Evolutionary conservation across 2,329 filamentous ascomycete genomes (phyloP).

Genomic region (Coniosporium uncinatum): DNA sequence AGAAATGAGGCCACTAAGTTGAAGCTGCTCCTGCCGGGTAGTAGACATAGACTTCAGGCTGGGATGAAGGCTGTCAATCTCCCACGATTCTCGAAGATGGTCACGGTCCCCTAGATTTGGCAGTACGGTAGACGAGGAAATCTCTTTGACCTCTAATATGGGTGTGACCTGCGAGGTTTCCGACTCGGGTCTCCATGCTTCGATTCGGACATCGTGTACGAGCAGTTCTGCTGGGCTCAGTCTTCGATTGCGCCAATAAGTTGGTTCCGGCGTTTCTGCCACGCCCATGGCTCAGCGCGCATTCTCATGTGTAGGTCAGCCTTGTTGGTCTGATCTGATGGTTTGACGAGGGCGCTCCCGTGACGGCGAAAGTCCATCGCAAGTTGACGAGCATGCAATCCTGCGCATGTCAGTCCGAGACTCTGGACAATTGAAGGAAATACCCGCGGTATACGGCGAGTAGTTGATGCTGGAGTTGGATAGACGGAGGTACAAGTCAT

Average conservation of each 20-base stretch:
- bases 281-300: too few species aligned
- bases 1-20: slow-evolving; percentile 22
- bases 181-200: slow-evolving; percentile 18
- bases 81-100: slow-evolving; percentile 10
- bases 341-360: too few species aligned
- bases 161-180: slow-evolving; percentile 11
- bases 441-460: too few species aligned
- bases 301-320: too few species aligned
- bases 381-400: too few species aligned
- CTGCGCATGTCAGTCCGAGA: too few species aligned
- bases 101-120: slow-evolving; percentile 21
- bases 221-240: slow-evolving; percentile 30
- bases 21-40: slow-evolving; percentile 27
- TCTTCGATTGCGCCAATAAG: slow-evolving; percentile 29
- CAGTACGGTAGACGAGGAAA: slow-evolving; percentile 23
- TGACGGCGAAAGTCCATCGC: too few species aligned
- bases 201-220: slow-evolving; percentile 29
- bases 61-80: slow-evolving; percentile 13
- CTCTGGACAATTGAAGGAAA: too few species aligned
- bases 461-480: too few species aligned
- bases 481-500: too few species aligned
- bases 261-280: slow-evolving; percentile 7
- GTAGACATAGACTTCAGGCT: too few species aligned
- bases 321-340: too few species aligned
- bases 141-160: slow-evolving; percentile 30